A percentile compares a stretch with the other conserved stretches of the same genome.
Conservation (phyloP, 768 basidiomycete genomes). For the Coprinellus micaceus region DNA sequence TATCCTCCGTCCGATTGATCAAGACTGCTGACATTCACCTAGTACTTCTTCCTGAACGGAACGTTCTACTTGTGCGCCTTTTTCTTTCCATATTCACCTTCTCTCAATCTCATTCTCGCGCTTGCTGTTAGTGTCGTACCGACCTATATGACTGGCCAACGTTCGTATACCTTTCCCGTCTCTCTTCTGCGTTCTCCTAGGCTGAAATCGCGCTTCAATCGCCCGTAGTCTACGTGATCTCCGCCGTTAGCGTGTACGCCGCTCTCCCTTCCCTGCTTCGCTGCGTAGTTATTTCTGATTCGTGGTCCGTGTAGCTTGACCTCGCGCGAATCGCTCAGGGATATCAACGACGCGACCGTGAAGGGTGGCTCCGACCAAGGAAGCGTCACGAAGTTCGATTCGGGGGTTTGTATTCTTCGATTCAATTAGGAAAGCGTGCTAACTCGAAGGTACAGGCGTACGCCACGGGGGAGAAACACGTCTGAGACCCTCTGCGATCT, state of each 20-base stretch:
- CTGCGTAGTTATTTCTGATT: no score
- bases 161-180: neutral
- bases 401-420: no score
- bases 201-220: neutral
- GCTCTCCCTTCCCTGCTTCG: neutral
- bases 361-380: neutral
- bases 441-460: no score
- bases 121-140: conserved; percentile 7
- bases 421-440: no score
- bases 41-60: conserved; percentile 2
- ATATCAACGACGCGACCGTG: neutral
- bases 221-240: conserved; percentile 5
- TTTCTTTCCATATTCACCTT: neutral
- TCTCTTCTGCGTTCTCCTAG: neutral
- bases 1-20: neutral
- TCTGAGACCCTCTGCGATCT: no score
- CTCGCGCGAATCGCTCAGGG: neutral
- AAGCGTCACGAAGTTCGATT: neutral
- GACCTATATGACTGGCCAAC: neutral
- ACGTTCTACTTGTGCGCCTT: conserved; percentile 5
- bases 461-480: no score
- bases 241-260: conserved; percentile 8
- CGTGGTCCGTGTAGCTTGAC: neutral
- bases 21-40: neutral
- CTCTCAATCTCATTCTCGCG: neutral